Evolutionary conservation across 2,329 filamentous ascomycete species (phyloP).

Genomic region (Colletotrichum godetiae): DNA sequence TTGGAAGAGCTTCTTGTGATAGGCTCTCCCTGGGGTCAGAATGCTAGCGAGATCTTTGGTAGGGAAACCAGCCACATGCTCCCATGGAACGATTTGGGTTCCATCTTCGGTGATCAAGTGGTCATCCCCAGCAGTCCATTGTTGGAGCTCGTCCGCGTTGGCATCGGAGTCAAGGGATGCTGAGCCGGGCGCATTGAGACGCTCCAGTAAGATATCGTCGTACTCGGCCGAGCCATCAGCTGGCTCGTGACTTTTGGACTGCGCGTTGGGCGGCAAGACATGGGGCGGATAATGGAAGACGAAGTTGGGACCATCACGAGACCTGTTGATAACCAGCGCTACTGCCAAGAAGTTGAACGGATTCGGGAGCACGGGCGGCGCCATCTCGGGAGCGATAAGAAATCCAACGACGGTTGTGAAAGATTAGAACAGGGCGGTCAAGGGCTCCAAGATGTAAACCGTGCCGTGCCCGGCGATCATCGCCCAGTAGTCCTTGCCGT

Average conservation of each 20-base stretch:
- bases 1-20: conserved; percentile 86
- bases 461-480: conserved; percentile 7
- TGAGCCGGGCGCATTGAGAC: conserved; percentile 51
- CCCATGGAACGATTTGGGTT: conserved; percentile 73
- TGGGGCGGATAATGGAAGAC: conserved; percentile 90
- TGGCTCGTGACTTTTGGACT: conserved; percentile 47
- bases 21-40: conserved; percentile 78
- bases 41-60: conserved; percentile 85
- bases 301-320: conserved; percentile 82
- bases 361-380: conserved; percentile 61
- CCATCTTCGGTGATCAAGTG: conserved; percentile 67
- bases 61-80: conserved; percentile 78
- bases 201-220: conserved; percentile 63
- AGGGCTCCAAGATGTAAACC: background rate
- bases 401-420: background rate
- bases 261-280: conserved; percentile 54
- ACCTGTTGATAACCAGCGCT: conserved; percentile 78
- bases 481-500: background rate
- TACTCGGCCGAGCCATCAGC: conserved; percentile 52
- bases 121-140: conserved; percentile 61
- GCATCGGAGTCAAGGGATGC: conserved; percentile 42
- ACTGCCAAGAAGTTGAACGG: conserved; percentile 73
- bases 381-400: conserved; percentile 48
- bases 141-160: conserved; percentile 51
- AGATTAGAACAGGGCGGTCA: background rate